Evolutionary conservation across 352 stramenopile genomes (phyloP), one percentile per base, ranked within the genome.

Genomic region (Globisporangium takayamanum): DNA sequence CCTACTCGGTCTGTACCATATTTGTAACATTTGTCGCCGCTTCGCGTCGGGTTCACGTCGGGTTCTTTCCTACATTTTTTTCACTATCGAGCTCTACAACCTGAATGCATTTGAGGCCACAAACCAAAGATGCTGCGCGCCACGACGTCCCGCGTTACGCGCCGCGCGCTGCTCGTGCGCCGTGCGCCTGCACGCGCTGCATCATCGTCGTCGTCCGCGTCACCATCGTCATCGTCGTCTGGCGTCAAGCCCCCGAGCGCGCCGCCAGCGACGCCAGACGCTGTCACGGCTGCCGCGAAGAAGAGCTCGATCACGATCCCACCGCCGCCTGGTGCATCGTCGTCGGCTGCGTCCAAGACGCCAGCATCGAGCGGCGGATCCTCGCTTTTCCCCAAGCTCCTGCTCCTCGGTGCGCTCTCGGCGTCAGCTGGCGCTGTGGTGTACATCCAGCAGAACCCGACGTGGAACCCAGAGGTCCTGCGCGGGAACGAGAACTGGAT

Each of bases 381-480:
- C 44, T 80, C 71, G 50, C 65, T 76, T 42, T 50, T 84, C 42
- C 55, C 69, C 36, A 80, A 80, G 64, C 55, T 83, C 26, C 70
- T 89, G 37, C 63, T 87, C 16, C 49, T 87, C 5, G 69, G 73
- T 1, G 61, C 70, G 49, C 66, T 93, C 36, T 80, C 75, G 18
- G 63, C 72, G 20, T 78, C 84, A 6, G 74, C 69, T 2, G 81
- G 67, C 25, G 72, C 67, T 11, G 78, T 75, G 1, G 71, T 88
- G 60, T 93, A 92, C 60, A 65, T 91, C 22, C 83, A 84, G 53
- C 71, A 89, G 67, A 88, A 93, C 66, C 84, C 81, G 39, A 53
- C 85, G 45, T 93, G 83, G 78, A 93, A 93, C 64, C 84, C 84
- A 25, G 66, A 74, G 22, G 39, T 67, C 46, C 63, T 93, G 41